Base-by-base conservation (phyloP, 83 land plant species). In the Thuja plicata region DNA sequence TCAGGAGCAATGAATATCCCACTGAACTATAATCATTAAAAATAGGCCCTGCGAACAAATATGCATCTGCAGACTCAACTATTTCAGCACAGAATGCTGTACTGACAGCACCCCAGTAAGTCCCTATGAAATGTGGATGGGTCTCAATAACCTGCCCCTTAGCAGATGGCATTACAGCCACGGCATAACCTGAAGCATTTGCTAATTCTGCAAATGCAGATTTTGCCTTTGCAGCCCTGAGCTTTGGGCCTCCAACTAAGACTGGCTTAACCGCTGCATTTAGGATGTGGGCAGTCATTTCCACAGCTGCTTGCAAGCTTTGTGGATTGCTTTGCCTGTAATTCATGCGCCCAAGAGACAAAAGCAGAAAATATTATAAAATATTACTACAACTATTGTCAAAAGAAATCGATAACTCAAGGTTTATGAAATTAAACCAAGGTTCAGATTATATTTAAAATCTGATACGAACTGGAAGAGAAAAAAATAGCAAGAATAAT, bases 101-200 rank as follows among this genome's bases (percentile, higher is more conserved):
- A 94, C 98, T 92, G 5, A 95, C 89, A 8, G 95, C 95, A 15
- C 98, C 96, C 98, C 97, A 96, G 85, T 96, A 96, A 7, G 98
- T 96, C 43, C 98, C 98, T 3, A 96, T 96, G 91, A 94, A 96
- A 62, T 90, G 91, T 2, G 93, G 92, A 84, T 93, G 95, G 57
- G 89, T 74, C 87, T 94, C 97, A 5, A 94, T 91, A 19, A 96
- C 92, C 35, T 91, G 85, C 27, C 90, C 98, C 90, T 95, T 95
- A 7, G 92, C 95, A 32, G 94, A 91, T 13, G 95, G 93, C 95
- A 95, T 94, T 40, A 90, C 92, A 24, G 96, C 94, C 15, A 92
- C 86, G 5, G 97, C 87, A 86, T 96, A 96, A n/a, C 98, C 98
- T 52, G 91, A 91, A 3, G 94, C 92, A 86, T 94, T 91, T 3